These are phyloP conservation scores for Blastomyces gilchristii DNA, from an alignment of 2,329 filamentous ascomycete species.

Conservation along the genomic window DNA sequence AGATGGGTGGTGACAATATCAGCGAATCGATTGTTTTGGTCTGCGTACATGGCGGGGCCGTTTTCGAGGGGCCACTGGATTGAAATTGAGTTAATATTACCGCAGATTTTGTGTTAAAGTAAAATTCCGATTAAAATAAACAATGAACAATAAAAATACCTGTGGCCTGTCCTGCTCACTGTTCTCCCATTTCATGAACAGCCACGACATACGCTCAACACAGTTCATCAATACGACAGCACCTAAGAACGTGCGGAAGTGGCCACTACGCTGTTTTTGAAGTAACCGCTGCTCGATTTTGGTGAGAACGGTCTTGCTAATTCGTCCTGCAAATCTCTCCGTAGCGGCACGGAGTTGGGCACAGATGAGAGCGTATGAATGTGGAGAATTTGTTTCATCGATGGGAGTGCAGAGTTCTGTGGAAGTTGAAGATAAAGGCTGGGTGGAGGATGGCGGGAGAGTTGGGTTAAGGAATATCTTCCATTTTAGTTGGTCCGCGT, in stretches of 20 bases:
- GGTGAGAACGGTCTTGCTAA: conserved; percentile 48
- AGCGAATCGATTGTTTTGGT: conserved; percentile 49
- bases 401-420: conserved; percentile 34
- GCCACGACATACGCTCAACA: conserved; percentile 50
- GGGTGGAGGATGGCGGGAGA: conserved; percentile 27
- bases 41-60: conserved; percentile 42
- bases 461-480: conserved; percentile 41
- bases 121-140: neutral
- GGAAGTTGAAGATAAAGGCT: conserved; percentile 29
- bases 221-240: conserved; percentile 49
- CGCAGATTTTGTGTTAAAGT: neutral
- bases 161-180: conserved; percentile 28
- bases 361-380: conserved; percentile 42
- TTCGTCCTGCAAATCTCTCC: conserved; percentile 44
- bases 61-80: conserved; percentile 46
- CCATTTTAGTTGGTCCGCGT: conserved; percentile 38
- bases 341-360: conserved; percentile 46
- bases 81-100: neutral
- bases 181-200: conserved; percentile 46
- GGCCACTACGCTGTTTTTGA: conserved; percentile 46
- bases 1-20: conserved; percentile 49
- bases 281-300: conserved; percentile 51
- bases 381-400: conserved; percentile 30
- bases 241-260: conserved; percentile 51
- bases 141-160: conserved; percentile 19